Base-by-base conservation (phyloP, 164 flowering plant genomes). In the Berberis vulgaris region DNA sequence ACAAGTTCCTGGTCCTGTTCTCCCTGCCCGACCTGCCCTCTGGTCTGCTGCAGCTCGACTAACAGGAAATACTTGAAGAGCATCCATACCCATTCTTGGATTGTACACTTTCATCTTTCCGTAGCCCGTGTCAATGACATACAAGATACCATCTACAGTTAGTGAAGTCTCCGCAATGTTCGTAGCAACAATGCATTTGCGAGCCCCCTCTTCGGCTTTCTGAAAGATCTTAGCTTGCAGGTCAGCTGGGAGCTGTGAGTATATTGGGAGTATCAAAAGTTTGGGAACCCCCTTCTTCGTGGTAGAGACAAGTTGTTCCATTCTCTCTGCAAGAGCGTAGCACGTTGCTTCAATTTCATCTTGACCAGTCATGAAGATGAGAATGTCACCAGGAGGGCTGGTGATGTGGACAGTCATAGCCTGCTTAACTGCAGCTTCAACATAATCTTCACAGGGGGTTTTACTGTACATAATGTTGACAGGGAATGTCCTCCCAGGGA, bases 261-360 rank as follows among this genome's bases (percentile, higher is more conserved):
- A 94, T 49, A 94, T 94, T 6, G 99, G 99, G 13, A 94, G 91
- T 53, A 94, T 94, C 44, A 78, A 71, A 5, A 94, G 96, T 55
- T 87, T 83, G 6, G 93, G 80, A 1, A 88, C 88, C 7, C 63
- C 81, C 66, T 84, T 83, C 76, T 81, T 77, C 45, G 96, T 71
- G 49, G 86, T 65, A 40, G 96, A 76, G 13, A 82, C 59, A 3
- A 91, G 86, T 77, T 88, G 96, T 66, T 94, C 97, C 83, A 89
- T 85, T 45, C 97, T 86, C 67, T 94, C 98, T 1, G 82, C 79
- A 59, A 94, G 91, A 8, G 96, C 86, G 79, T 80, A 85, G 65
- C 99, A 94, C 10, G 99, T 84, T 47, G 97, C 96, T 77, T 94
- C 99, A 59, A 94, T 94, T 75, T 94, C 99, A 77, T 94, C 99